Percentiles rank a stretch among this genome's conserved stretches.
Conservation (phyloP, 345 rosid species). For the Lepidium africanum region DNA sequence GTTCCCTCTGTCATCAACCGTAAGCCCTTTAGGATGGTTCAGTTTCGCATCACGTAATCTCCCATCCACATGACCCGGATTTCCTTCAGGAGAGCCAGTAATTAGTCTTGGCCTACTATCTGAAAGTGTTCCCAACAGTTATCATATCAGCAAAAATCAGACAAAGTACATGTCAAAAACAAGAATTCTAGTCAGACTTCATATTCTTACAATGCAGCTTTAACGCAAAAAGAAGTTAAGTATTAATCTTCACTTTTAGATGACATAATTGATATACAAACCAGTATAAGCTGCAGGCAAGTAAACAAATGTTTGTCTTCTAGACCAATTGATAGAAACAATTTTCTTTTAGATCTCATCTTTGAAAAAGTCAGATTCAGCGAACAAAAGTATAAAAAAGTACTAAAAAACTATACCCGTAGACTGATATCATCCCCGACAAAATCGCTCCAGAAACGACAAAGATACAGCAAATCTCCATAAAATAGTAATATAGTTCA, state of each 20-base stretch:
- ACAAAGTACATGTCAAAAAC: background rate
- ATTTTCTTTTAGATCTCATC: conserved; percentile 14
- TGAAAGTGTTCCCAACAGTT: conserved; percentile 9
- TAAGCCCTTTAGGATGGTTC: conserved; percentile 91
- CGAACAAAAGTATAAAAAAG: background rate
- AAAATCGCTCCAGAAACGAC: conserved; percentile 13
- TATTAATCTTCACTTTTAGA: background rate
- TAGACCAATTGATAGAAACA: background rate
- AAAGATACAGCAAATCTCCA: conserved; percentile 27
- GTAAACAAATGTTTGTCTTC: background rate
- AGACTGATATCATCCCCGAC: conserved; percentile 15
- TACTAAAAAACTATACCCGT: conserved; percentile 1
- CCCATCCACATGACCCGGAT: conserved; percentile 89
- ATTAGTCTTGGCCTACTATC: conserved; percentile 69
- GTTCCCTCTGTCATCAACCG: conserved; percentile 93
- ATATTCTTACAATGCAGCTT: background rate
- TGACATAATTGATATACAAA: background rate
- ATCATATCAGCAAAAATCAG: background rate
- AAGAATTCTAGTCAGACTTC: background rate
- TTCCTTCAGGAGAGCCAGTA: conserved; percentile 89
- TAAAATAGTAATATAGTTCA: conserved; percentile 16
- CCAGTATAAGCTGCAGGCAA: background rate
- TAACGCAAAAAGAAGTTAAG: background rate
- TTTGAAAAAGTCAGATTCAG: conserved; percentile 22
- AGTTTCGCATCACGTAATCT: conserved; percentile 81